Conservation (phyloP, 2,329 filamentous ascomycete species). For the Aspergillus costaricaensis region DNA sequence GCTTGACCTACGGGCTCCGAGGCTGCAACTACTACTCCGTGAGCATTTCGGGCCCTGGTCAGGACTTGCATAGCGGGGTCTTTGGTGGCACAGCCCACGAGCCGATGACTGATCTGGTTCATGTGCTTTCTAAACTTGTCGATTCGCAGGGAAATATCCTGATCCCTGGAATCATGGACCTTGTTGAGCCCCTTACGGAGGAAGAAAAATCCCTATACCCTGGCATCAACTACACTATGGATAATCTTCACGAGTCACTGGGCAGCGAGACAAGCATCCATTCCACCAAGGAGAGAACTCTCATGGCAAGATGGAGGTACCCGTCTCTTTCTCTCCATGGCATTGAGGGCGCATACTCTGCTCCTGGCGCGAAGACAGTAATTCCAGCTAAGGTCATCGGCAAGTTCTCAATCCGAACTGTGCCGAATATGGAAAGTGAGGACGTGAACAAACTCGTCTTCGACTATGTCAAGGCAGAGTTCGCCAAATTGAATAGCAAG, state of each 20-base stretch:
- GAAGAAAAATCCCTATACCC: slow-evolving; percentile 89
- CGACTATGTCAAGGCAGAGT: slow-evolving; percentile 79
- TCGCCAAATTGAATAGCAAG: slow-evolving; percentile 86
- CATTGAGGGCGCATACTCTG: slow-evolving; percentile 90
- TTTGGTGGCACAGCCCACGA: slow-evolving; percentile 96
- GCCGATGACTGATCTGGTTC: slow-evolving; percentile 94
- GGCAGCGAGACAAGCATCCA: slow-evolving; percentile 87
- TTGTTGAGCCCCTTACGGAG: slow-evolving; percentile 83
- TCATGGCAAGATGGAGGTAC: slow-evolving; percentile 96
- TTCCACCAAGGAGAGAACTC: slow-evolving; percentile 82
- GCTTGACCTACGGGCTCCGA: slow-evolving; percentile 92
- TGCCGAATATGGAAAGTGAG: slow-evolving; percentile 94
- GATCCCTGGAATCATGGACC: slow-evolving; percentile 90
- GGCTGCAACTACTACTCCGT: slow-evolving; percentile 98
- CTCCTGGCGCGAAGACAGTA: slow-evolving; percentile 93
- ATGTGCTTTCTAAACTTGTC: slow-evolving; percentile 79
- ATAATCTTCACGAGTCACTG: slow-evolving; percentile 87
- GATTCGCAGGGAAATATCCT: slow-evolving; percentile 89
- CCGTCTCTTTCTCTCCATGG: slow-evolving; percentile 94
- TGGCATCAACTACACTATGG: slow-evolving; percentile 92
- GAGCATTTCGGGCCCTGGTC: slow-evolving; percentile 84
- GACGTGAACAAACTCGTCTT: slow-evolving; percentile 83
- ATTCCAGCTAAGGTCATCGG: slow-evolving; percentile 97
- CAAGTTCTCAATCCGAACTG: slow-evolving; percentile 97
- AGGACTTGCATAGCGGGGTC: slow-evolving; percentile 94